Conservation (phyloP, 805 yeast genomes). For the Pichia deserticola region DNA sequence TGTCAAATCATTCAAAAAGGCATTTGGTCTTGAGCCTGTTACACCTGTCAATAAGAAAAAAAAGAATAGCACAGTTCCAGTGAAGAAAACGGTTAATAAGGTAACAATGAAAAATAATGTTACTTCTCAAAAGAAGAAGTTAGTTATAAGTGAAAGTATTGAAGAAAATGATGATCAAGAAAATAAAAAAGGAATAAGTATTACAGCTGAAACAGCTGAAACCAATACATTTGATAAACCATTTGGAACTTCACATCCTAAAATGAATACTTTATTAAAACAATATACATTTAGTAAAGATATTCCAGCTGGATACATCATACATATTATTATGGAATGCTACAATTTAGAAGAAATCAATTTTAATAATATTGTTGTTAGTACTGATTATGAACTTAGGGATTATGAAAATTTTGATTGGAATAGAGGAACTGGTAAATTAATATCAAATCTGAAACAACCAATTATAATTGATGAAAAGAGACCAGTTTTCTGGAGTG, state of each 20-base stretch:
- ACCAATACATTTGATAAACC: constrained; percentile 17
- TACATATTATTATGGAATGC: constrained; percentile 65
- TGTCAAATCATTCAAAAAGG: constrained; percentile 6
- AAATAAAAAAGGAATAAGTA: neutral
- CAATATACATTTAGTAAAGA: constrained; percentile 66
- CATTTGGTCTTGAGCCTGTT: constrained; percentile 5
- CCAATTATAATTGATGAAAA: constrained; percentile 6
- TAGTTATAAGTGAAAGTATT: too few species aligned
- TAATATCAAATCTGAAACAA: constrained; percentile 10
- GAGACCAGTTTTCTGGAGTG: constrained; percentile 23
- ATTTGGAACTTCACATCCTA: constrained; percentile 45
- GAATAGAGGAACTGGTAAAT: constrained; percentile 17
- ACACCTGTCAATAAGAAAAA: neutral
- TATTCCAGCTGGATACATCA: constrained; percentile 67
- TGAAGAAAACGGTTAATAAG: neutral
- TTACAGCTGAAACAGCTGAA: neutral
- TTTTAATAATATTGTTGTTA: constrained; percentile 54
- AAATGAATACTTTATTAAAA: constrained; percentile 49
- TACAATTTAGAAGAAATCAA: constrained; percentile 50
- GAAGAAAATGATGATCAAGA: neutral
- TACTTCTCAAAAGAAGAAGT: neutral
- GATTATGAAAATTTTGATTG: constrained; percentile 33
- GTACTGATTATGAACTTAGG: constrained; percentile 55
- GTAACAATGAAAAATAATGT: neutral
- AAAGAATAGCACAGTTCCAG: neutral